Base-by-base conservation (phyloP, 1,139 yeast species). In the Zygoascus hellenicus region DNA sequence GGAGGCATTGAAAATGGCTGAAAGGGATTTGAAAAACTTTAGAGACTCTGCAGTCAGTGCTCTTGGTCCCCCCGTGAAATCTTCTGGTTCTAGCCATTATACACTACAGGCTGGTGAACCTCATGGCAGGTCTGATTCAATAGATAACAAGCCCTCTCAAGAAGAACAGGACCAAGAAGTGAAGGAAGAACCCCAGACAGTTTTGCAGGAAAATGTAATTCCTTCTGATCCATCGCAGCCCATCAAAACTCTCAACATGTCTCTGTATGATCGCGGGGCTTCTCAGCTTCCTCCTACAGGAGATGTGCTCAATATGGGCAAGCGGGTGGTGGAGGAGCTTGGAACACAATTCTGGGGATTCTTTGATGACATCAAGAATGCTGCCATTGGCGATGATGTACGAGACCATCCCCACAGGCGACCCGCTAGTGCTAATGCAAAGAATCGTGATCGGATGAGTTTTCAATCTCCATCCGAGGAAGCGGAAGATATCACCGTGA, bases 281-380 rank as follows among this genome's bases (percentile, higher is more conserved):
- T 48, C 50, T 6, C 55, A 49, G 39, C 46, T 56, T 32, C 56
- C 57, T 5, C 59, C 58, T 6, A 44, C 52, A n/a, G 61, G 60
- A 35, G 67, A 64, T 31, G 64, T 63, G 22, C 44, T 63, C 36
- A 57, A 57, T 38, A 58, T 62, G 59, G 66, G 68, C 37, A 54
- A 57, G 14, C 55, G 67, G 5, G 67, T 65, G 9, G 66, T 64
- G 6, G 67, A 61, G 37, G 68, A 61, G 44, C 55, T 65, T 6
- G 65, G 66, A 14, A 48, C 60, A 14, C 68, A 64, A 48, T 61
- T 65, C 47, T 63, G 67, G 67, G 63, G 67, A 1, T 55, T 65
- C 9, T 55, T 64, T 42, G 68, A 63, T 26, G 69, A 65, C 43
- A 64, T 65, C 9, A 55, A 58, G 47, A 61, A 59, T 26, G 67